A percentile compares a stretch with the other conserved stretches of the same genome.
Evolutionary conservation across 2,329 filamentous ascomycete genomes (phyloP).

Genomic region (Biscogniauxia marginata): DNA sequence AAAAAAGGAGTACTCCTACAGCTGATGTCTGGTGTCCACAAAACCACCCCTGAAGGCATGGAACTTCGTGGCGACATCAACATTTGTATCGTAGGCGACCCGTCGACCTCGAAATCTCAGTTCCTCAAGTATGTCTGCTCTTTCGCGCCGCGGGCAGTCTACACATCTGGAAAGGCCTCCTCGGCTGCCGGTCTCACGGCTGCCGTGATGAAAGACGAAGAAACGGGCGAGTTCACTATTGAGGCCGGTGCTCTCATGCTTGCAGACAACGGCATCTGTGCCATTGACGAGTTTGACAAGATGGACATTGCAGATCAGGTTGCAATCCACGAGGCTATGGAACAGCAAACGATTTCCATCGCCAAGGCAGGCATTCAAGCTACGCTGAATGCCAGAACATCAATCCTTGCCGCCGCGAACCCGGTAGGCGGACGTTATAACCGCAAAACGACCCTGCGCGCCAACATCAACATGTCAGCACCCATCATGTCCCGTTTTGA

Average conservation of each 20-base stretch:
- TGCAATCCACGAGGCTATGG: conserved; percentile 99
- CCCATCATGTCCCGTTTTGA: conserved; percentile 99
- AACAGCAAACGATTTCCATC: conserved; percentile 99
- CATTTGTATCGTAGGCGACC: conserved; percentile 96
- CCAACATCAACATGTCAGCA: conserved; percentile 98
- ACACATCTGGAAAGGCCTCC: conserved; percentile 96
- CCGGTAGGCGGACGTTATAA: conserved; percentile 97
- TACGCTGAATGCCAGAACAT: conserved; percentile 91
- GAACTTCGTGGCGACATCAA: conserved; percentile 95
- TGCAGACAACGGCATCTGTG: conserved; percentile 94
- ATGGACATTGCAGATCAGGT: conserved; percentile 98
- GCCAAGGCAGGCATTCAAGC: conserved; percentile 98
- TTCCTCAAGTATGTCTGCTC: conserved; percentile 98
- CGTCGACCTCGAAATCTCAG: conserved; percentile 95
- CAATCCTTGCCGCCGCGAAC: conserved; percentile 93
- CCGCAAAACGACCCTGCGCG: conserved; percentile 86
- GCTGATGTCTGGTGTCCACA: conserved; percentile 92
- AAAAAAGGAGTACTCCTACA: conserved; percentile 96
- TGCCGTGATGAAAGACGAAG: conserved; percentile 95
- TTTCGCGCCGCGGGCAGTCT: conserved; percentile 93
- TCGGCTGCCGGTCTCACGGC: conserved; percentile 96
- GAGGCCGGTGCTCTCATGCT: conserved; percentile 98
- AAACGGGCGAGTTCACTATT: conserved; percentile 98
- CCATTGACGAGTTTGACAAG: conserved; percentile 99
- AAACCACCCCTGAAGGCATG: conserved; percentile 91